Conservation (phyloP, 176 grass and related monocot species). For the Stipa capillata region DNA sequence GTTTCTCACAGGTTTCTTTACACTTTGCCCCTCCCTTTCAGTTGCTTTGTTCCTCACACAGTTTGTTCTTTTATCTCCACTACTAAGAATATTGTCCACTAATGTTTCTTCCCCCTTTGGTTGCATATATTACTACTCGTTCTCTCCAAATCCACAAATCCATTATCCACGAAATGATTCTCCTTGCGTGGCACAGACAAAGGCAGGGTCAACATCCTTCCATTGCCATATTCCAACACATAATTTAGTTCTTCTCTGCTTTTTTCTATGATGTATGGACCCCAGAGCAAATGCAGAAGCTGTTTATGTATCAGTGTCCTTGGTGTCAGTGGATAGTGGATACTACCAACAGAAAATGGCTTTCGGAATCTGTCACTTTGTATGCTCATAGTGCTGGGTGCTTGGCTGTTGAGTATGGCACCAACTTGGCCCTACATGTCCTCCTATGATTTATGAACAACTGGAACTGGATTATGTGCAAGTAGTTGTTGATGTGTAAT, state of each 20-base stretch:
- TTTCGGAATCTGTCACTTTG: conserved; percentile 10
- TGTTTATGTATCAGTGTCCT: not conserved
- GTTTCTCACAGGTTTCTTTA: too few species aligned
- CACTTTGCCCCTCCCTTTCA: not conserved
- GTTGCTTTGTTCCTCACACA: not conserved
- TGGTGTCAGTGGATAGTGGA: conserved; percentile 17
- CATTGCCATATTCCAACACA: not conserved
- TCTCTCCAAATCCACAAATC: not conserved
- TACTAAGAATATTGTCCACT: not conserved
- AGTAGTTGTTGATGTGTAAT: not conserved
- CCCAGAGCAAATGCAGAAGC: not conserved
- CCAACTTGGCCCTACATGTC: conserved; percentile 4
- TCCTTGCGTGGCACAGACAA: not conserved
- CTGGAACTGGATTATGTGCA: not conserved
- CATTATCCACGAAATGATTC: not conserved
- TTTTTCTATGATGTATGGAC: not conserved
- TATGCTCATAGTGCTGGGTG: not conserved
- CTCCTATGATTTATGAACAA: not conserved
- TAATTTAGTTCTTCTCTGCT: not conserved
- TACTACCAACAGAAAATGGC: conserved; percentile 24
- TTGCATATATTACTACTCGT: not conserved
- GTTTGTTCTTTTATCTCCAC: not conserved
- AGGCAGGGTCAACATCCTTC: not conserved
- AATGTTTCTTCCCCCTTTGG: not conserved
- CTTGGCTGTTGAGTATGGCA: not conserved